Percentiles rank a stretch among this genome's conserved stretches.
These are phyloP conservation scores for Kondoa subrosea DNA, from an alignment of 768 basidiomycete genomes.

Conservation along the genomic window DNA sequence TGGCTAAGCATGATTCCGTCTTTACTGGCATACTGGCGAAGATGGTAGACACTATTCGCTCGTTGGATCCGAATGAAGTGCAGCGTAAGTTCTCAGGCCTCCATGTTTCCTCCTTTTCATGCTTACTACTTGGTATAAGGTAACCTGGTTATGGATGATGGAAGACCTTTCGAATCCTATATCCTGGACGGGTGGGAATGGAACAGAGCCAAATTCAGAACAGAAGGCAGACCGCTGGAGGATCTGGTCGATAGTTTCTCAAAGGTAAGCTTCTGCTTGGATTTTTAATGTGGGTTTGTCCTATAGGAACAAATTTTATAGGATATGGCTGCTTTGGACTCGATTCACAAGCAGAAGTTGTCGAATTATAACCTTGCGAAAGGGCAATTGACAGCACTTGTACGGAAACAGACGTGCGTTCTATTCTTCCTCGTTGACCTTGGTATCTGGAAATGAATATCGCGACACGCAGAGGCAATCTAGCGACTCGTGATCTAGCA, in stretches of 20 bases:
- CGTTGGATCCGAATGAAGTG: conserved; percentile 68
- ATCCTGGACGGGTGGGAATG: conserved; percentile 58
- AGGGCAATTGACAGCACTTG: conserved; percentile 74
- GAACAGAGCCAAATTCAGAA: conserved; percentile 81
- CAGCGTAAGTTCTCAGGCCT: conserved; percentile 19
- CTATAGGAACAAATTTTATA: conserved; percentile 29
- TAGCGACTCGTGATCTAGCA: conserved; percentile 72
- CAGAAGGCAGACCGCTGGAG: conserved; percentile 51
- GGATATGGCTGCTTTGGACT: conserved; percentile 92
- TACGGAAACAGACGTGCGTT: conserved; percentile 76
- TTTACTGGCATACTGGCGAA: conserved; percentile 81
- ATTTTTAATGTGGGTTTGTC: background rate
- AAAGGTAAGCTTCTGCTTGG: conserved; percentile 45
- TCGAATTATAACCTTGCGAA: conserved; percentile 87
- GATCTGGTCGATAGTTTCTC: conserved; percentile 72
- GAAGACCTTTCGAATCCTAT: conserved; percentile 23
- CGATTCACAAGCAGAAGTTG: conserved; percentile 76
- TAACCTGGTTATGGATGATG: conserved; percentile 28
- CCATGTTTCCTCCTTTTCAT: background rate
- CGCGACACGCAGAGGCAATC: conserved; percentile 56
- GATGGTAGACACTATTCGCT: conserved; percentile 81
- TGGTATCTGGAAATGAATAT: background rate
- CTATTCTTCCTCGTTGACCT: background rate
- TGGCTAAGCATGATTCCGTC: conserved; percentile 75
- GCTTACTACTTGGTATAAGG: conserved; percentile 15